These are phyloP conservation scores for Aspergillus jensenii DNA, from an alignment of 2,329 filamentous ascomycete species.

Conservation along the genomic window DNA sequence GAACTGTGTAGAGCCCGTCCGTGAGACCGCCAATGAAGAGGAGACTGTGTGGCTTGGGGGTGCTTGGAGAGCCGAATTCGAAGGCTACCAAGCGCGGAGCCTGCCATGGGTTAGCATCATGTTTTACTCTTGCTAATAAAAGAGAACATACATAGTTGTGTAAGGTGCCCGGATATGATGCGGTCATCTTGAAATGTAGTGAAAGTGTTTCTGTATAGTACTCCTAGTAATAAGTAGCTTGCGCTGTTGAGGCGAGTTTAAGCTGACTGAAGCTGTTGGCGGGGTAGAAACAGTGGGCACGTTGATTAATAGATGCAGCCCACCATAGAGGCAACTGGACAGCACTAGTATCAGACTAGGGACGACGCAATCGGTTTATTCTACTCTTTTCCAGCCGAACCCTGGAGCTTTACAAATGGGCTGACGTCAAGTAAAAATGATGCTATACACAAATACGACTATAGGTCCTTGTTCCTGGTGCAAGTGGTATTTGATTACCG, in stretches of 20 bases:
- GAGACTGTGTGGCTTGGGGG: slow-evolving; percentile 48
- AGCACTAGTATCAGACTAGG: neutral
- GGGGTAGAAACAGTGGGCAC: neutral
- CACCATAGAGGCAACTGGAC: neutral
- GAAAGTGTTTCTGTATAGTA: neutral
- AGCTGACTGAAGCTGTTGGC: neutral
- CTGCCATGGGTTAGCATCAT: slow-evolving; percentile 21
- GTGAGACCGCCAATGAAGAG: slow-evolving; percentile 61
- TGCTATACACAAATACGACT: neutral
- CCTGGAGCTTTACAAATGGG: neutral
- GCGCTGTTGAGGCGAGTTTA: neutral
- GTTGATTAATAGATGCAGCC: neutral
- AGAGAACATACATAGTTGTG: slow-evolving; percentile 36
- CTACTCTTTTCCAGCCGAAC: neutral
- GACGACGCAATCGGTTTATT: neutral
- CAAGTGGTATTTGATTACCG: neutral
- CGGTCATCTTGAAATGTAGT: slow-evolving; percentile 12
- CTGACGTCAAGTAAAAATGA: neutral
- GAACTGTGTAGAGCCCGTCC: slow-evolving; percentile 57
- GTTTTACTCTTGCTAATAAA: slow-evolving; percentile 5
- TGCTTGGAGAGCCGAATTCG: slow-evolving; percentile 33
- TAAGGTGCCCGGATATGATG: slow-evolving; percentile 31
- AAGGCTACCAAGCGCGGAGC: slow-evolving; percentile 41
- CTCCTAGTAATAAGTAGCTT: neutral
- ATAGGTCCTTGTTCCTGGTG: neutral